Conservation (phyloP, 2,329 filamentous ascomycete species). For the Cytospora chrysosperma region DNA sequence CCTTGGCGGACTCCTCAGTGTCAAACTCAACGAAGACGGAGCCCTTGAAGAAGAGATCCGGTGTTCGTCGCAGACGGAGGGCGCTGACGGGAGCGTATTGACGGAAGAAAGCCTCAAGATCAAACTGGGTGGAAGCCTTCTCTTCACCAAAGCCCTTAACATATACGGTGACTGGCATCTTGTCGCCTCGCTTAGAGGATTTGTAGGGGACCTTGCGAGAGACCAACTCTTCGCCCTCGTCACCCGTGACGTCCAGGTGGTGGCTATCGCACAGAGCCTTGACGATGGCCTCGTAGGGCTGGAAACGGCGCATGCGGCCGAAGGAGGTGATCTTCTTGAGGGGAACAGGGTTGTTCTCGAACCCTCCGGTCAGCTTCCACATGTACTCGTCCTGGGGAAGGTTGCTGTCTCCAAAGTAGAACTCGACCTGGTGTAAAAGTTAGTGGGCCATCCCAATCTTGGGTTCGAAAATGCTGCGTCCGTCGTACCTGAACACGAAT, state of each 20-base stretch:
- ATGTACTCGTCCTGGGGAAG: conserved; percentile 87
- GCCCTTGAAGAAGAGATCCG: conserved; percentile 81
- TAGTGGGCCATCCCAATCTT: conserved; percentile 7
- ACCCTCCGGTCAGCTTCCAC: conserved; percentile 73
- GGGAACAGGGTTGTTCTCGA: conserved; percentile 76
- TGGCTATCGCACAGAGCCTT: conserved; percentile 77
- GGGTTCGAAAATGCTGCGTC: background rate
- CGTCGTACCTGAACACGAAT: conserved; percentile 76
- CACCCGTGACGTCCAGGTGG: conserved; percentile 70
- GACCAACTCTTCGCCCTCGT: conserved; percentile 68
- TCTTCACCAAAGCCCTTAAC: conserved; percentile 92
- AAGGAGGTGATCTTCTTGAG: conserved; percentile 79
- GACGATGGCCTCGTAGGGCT: conserved; percentile 80
- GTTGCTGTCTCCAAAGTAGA: conserved; percentile 93
- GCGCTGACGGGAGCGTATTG: conserved; percentile 75
- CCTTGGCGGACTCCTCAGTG: conserved; percentile 72
- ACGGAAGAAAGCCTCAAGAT: conserved; percentile 89
- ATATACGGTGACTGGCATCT: conserved; percentile 77
- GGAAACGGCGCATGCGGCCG: conserved; percentile 95
- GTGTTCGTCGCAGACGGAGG: conserved; percentile 80
- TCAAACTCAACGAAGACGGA: conserved; percentile 94
- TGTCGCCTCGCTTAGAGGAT: conserved; percentile 57
- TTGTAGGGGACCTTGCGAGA: conserved; percentile 74
- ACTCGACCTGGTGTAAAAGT: conserved; percentile 70
- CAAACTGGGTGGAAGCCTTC: conserved; percentile 80